Evolutionary conservation across 1,284 basidiomycete species (phyloP), one percentile per base, ranked within the genome.

Genomic region (Austropuccinia psidii): DNA sequence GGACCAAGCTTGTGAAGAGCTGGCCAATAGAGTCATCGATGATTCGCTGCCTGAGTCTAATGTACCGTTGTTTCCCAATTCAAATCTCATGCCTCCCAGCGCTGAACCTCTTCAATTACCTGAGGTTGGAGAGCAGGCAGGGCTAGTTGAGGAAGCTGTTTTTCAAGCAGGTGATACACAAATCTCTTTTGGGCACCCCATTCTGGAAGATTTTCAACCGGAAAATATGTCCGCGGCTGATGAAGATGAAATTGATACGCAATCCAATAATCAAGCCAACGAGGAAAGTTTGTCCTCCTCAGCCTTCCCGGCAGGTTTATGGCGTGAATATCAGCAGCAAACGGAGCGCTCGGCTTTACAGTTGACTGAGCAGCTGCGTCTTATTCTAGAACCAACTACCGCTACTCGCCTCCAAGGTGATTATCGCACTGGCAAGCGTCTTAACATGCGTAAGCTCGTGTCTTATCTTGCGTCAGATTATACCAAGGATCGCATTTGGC

Each of bases 401-500:
- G 93, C 96, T 1, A 97, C 95, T 11, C 87, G 96, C 31, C 85
- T 99, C 50, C 90, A 91, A 81, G 96, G 96, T 54, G 96, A 99
- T 83, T 99, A 96, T 82, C 90, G 95, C 55, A 97, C 92, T 0
- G 96, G 96, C 66, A 99, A 98, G 83, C 86, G 96, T 29, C 86
- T 99, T 57, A 98, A 98, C 82, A 98, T 99, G 95, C 93, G 95
- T 81, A 96, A 96, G 84, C 94, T 99, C 81, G 93, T 99, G 73
- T 89, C 92, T 1, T 99, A 97, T 84, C 95, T 99, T 77, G 96
- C 96, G 9, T 93, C 90, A 81, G 96, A 99, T 83, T 99, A 93
- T 83, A 97, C 94, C 73, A 98, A 98, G 82, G 96, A 99, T 85
- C 96, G 96, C 83, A 98, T 98, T 78, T 99, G 96, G 96, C 84